Conservation (phyloP, 2,329 filamentous ascomycete genomes). For the Ceratocystis colombiana region DNA sequence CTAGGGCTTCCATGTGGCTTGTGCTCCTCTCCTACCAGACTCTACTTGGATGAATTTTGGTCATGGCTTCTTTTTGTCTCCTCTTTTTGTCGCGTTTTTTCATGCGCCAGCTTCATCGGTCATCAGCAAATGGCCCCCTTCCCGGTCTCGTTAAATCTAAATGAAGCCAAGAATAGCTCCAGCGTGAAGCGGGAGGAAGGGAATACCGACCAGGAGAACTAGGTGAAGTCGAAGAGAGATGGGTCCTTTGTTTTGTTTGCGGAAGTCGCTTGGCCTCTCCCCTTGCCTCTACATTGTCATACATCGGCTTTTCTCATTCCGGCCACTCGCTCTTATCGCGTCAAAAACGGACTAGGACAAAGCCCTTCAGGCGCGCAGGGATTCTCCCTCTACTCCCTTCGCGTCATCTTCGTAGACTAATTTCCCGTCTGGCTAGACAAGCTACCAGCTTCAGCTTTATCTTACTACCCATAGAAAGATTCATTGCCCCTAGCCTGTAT, state of each 20-base stretch:
- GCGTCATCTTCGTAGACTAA: too few relatives aligned
- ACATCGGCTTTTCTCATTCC: constrained; percentile 1
- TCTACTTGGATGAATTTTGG: background rate
- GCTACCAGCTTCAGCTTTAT: too few relatives aligned
- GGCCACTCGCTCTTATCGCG: constrained; percentile 2
- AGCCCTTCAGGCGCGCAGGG: background rate
- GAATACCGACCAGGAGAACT: background rate
- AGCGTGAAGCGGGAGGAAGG: background rate
- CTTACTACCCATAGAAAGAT: too few relatives aligned
- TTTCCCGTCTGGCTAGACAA: too few relatives aligned
- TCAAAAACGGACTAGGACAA: background rate
- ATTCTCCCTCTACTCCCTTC: background rate
- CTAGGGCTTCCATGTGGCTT: background rate
- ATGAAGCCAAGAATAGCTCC: background rate
- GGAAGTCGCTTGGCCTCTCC: background rate
- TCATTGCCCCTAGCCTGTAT: background rate
- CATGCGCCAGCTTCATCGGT: background rate
- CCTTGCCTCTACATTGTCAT: background rate
- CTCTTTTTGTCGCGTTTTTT: background rate
- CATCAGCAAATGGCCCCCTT: too few relatives aligned
- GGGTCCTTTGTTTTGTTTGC: background rate
- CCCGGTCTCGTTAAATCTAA: too few relatives aligned
- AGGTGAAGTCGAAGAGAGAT: background rate
- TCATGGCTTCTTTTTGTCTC: background rate
- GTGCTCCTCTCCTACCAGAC: background rate